phyloP scores from a whole-genome alignment of 176 grass and related monocot genomes.

The Stipa capillata region DNA sequence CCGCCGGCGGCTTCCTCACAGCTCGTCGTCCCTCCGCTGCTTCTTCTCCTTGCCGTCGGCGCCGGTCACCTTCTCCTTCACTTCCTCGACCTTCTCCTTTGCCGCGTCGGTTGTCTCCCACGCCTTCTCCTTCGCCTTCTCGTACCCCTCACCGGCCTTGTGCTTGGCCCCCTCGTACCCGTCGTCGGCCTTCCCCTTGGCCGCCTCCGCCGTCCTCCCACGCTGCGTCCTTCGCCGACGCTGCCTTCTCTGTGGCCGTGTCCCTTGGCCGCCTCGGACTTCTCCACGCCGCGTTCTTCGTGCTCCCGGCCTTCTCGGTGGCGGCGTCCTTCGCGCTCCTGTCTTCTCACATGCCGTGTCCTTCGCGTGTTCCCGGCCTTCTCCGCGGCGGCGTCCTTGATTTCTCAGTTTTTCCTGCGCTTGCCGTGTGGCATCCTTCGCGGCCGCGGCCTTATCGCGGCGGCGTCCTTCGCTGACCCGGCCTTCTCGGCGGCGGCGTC shows the following conservation, averaged over 20 bases:
- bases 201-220: conserved; percentile 32
- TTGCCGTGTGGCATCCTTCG: background rate
- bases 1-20: conserved; percentile 6
- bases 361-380: background rate
- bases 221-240: conserved; percentile 18
- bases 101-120: conserved; percentile 26
- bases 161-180: conserved; percentile 5
- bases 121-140: conserved; percentile 19
- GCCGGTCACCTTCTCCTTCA: conserved; percentile 29
- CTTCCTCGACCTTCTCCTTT: conserved; percentile 31
- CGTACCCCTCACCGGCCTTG: conserved; percentile 12
- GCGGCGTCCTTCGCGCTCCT: background rate
- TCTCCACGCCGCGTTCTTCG: conserved; percentile 11
- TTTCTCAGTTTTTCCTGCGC: conserved; percentile 11
- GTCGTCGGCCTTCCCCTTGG: conserved; percentile 14
- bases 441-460: background rate
- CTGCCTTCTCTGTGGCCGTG: background rate
- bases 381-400: background rate
- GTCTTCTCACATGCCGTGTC: background rate
- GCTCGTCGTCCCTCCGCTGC: conserved; percentile 38
- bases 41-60: conserved; percentile 2
- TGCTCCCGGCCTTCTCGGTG: background rate
- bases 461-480: background rate
- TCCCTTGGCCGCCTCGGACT: conserved; percentile 1
- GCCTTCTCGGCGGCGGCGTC: conserved; percentile 19